Percentiles rank a stretch among this genome's conserved stretches.
phyloP scores from a whole-genome alignment of 805 yeast species.

The Schizosaccharomyces osmophilus region DNA sequence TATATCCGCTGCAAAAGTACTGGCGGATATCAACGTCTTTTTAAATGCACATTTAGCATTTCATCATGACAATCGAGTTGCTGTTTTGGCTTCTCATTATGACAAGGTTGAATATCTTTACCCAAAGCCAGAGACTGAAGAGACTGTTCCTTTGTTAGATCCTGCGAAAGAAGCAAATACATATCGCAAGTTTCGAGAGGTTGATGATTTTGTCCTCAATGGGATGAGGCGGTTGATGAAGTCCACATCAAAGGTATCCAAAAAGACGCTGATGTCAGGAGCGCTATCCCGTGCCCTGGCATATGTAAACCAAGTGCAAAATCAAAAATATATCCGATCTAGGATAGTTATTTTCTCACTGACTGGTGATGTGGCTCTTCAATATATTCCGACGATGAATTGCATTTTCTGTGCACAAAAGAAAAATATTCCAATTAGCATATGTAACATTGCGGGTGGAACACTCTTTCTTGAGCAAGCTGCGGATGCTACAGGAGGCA shows the following conservation, averaged over 20 bases:
- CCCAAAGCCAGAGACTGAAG: slow-evolving; percentile 19
- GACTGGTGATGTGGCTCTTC: slow-evolving; percentile 49
- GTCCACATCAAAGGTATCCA: not conserved
- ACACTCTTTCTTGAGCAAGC: slow-evolving; percentile 87
- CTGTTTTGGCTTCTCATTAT: slow-evolving; percentile 54
- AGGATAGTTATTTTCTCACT: slow-evolving; percentile 39
- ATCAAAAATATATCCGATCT: slow-evolving; percentile 27
- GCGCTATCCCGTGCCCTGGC: slow-evolving; percentile 66
- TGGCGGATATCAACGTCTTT: slow-evolving; percentile 46
- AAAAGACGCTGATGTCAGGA: slow-evolving; percentile 28
- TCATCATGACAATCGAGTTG: slow-evolving; percentile 62
- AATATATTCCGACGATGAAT: slow-evolving; percentile 85
- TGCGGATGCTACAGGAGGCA: slow-evolving; percentile 80
- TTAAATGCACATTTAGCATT: slow-evolving; percentile 72
- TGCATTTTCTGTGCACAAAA: slow-evolving; percentile 89
- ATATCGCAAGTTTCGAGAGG: slow-evolving; percentile 61
- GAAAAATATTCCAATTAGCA: slow-evolving; percentile 65
- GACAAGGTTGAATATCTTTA: slow-evolving; percentile 43
- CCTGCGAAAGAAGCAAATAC: slow-evolving; percentile 15
- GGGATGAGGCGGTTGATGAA: not conserved
- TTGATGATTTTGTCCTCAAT: slow-evolving; percentile 28
- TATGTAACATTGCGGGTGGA: slow-evolving; percentile 40
- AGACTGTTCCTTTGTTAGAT: not conserved
- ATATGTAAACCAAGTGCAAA: slow-evolving; percentile 30
- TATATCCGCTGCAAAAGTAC: slow-evolving; percentile 30